Conservation (phyloP, 1,139 yeast species). For the Oligophagozyma castellii region DNA sequence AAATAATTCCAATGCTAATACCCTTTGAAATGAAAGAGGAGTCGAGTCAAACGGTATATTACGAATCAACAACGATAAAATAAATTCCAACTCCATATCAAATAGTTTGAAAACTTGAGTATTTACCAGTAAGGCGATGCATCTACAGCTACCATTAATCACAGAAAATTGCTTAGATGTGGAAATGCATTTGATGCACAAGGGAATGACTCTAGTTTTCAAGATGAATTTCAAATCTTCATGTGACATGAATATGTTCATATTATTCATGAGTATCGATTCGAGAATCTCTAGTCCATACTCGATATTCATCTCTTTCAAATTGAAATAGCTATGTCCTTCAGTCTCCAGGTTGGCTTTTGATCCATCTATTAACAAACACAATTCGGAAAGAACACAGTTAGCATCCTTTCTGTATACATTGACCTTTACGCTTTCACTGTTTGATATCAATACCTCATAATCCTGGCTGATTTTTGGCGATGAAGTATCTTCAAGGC, state of each 20-base stretch:
- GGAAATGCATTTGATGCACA: slow-evolving; percentile 53
- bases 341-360: slow-evolving; percentile 27
- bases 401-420: slow-evolving; percentile 55
- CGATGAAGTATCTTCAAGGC: slow-evolving; percentile 27
- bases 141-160: slow-evolving; percentile 60
- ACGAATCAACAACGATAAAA: slow-evolving; percentile 61
- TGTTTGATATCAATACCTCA: slow-evolving; percentile 33
- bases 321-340: slow-evolving; percentile 29
- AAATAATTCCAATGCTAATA: slow-evolving; percentile 60
- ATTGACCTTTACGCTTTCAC: slow-evolving; percentile 31
- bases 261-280: slow-evolving; percentile 42
- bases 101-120: slow-evolving; percentile 44
- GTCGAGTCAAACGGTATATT: slow-evolving; percentile 38
- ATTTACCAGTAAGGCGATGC: slow-evolving; percentile 46
- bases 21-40: slow-evolving; percentile 54
- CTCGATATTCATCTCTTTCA: slow-evolving; percentile 44
- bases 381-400: slow-evolving; percentile 55
- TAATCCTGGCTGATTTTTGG: slow-evolving; percentile 25
- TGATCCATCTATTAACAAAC: slow-evolving; percentile 42
- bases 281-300: slow-evolving; percentile 75
- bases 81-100: slow-evolving; percentile 68
- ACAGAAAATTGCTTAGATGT: slow-evolving; percentile 51
- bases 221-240: slow-evolving; percentile 52
- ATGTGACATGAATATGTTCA: slow-evolving; percentile 40
- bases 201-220: slow-evolving; percentile 58